Evolutionary conservation across 768 basidiomycete species (phyloP), one percentile per base, ranked within the genome.

Genomic region (Podaxis sp.): DNA sequence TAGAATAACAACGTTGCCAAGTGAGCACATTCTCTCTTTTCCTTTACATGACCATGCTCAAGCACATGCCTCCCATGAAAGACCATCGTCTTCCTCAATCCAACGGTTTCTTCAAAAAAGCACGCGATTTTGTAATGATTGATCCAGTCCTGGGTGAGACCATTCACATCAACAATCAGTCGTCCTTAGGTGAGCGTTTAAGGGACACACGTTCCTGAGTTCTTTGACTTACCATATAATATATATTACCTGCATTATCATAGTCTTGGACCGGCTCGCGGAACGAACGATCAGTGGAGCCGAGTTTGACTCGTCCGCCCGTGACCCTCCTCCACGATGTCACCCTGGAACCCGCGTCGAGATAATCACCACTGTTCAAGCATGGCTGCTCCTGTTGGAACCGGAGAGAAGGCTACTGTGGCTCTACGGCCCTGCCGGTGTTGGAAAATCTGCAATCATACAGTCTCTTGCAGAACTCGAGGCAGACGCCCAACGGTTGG

Each of bases 391-490:
- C 6, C 22, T 38, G 4, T n/a, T 44, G 9, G 19, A 51, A 8
- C 28, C 52, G n/a, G 33, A 22, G 3, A 49, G n/a, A 52, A 33
- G 12, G n/a, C 19, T 66, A 4, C 12, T 63, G n/a, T 66, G 65
- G 65, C 28, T 66, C 1, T 56, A 60, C 24, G 63, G 65, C 11
- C 62, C 62, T 2, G 65, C 58, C 2, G 67, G 67, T 22, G 65
- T 61, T 2, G 67, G 67, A 19, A 68, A 68, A 42, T 68, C 67
- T 2, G 67, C 67, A 2, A 55, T 68, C 56, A 24, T 63, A 30
- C 65, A 64, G 15, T 61, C 65, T 2, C 26, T 66, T 19, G 63
- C 65, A 9, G 63, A 66, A 46, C 30, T 28, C 8, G 48, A 52
- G 36, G 48, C 48, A 13, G 22, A 39, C 42, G 42, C 15, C 2